Conservation (phyloP, 148 eudicot genomes). For the Silene latifolia region DNA sequence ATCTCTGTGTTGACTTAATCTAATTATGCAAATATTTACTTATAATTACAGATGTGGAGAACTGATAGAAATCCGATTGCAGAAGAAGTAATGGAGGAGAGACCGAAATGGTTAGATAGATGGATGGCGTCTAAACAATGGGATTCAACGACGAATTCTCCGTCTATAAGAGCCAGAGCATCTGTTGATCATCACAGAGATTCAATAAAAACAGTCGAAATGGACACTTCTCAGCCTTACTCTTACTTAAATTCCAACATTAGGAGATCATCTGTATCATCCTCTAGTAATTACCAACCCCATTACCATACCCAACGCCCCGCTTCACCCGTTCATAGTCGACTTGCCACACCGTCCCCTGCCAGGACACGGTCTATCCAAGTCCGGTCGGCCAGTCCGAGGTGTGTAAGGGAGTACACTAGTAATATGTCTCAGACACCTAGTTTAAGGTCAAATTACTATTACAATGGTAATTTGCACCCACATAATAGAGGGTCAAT, state of each 20-base stretch:
- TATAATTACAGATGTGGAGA: constrained; percentile 43
- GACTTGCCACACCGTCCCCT: constrained; percentile 59
- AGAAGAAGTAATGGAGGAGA: constrained; percentile 52
- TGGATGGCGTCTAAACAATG: constrained; percentile 63
- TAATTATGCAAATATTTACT: too few species aligned
- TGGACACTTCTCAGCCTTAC: constrained; percentile 64
- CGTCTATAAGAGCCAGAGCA: constrained; percentile 43
- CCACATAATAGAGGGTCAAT: constrained; percentile 5
- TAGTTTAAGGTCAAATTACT: constrained; percentile 32
- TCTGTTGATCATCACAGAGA: constrained; percentile 66
- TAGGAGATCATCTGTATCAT: constrained; percentile 36
- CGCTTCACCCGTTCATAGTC: constrained; percentile 51
- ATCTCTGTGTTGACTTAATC: neutral
- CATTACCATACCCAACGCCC: constrained; percentile 43
- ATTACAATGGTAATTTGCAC: neutral
- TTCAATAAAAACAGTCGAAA: constrained; percentile 63
- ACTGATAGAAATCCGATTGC: constrained; percentile 58
- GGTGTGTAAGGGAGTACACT: constrained; percentile 16
- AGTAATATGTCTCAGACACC: constrained; percentile 53
- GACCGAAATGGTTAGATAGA: constrained; percentile 50
- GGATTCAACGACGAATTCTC: constrained; percentile 33
- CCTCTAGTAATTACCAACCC: constrained; percentile 20
- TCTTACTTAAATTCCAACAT: constrained; percentile 42
- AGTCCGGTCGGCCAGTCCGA: constrained; percentile 74
- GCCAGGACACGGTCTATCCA: constrained; percentile 52